Evolutionary conservation across 2,329 filamentous ascomycete species (phyloP).

Genomic region (Paraconiothyrium sp.): DNA sequence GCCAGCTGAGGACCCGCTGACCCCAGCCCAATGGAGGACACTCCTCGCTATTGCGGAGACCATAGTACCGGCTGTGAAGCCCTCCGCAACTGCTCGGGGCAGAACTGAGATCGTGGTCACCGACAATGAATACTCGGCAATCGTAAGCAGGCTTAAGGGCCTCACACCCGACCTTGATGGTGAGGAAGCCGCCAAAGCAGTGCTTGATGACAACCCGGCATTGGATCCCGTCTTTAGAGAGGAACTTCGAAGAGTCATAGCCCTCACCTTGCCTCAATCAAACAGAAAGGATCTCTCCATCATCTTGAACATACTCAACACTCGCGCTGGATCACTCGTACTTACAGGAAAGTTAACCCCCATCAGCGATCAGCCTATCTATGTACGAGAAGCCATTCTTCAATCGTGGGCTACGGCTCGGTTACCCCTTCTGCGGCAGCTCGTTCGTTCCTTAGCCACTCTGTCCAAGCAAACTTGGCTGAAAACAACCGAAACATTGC

Average conservation of each 20-base stretch:
- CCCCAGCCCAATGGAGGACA: conserved; percentile 66
- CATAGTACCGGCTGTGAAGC: conserved; percentile 67
- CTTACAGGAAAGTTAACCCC: conserved; percentile 74
- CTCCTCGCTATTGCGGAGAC: conserved; percentile 67
- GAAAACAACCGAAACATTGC: conserved; percentile 65
- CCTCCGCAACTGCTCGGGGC: conserved; percentile 47
- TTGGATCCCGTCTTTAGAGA: conserved; percentile 64
- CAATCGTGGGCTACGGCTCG: conserved; percentile 69
- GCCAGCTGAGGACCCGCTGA: conserved; percentile 59
- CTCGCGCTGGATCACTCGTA: conserved; percentile 69
- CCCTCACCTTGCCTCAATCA: conserved; percentile 59
- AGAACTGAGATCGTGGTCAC: conserved; percentile 58
- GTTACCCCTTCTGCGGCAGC: conserved; percentile 62
- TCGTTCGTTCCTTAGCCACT: conserved; percentile 65
- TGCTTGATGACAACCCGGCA: conserved; percentile 63
- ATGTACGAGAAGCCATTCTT: conserved; percentile 69
- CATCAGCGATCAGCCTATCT: conserved; percentile 68
- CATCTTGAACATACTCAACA: conserved; percentile 64
- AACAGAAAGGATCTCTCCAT: conserved; percentile 60
- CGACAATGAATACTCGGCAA: conserved; percentile 60
- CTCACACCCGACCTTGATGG: conserved; percentile 41
- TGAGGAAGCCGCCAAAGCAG: conserved; percentile 59
- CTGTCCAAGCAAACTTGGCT: conserved; percentile 66
- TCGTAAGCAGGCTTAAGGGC: conserved; percentile 49
- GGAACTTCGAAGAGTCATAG: conserved; percentile 60